phyloP scores from a whole-genome alignment of 495 filamentous ascomycete species.

The Penicillium chermesinum region DNA sequence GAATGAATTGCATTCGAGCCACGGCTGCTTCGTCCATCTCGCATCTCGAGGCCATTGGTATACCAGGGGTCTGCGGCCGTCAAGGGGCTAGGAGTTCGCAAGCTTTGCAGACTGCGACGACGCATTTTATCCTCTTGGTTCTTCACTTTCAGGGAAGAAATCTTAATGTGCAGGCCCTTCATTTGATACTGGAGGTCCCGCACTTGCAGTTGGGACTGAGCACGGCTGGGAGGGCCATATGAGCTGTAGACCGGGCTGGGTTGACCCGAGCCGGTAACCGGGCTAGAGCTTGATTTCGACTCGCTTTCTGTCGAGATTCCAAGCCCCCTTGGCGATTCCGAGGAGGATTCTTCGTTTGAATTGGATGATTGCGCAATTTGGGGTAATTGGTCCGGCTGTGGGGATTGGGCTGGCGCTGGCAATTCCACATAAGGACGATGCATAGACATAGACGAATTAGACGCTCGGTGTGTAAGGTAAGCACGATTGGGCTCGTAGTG shows the following conservation, averaged over 20 bases:
- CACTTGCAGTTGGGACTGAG: slow-evolving; percentile 61
- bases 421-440: slow-evolving; percentile 6
- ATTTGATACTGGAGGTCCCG: slow-evolving; percentile 86
- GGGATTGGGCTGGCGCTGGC: slow-evolving; percentile 4
- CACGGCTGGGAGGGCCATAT: slow-evolving; percentile 35
- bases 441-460: slow-evolving; percentile 31
- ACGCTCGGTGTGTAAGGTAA: slow-evolving; percentile 37
- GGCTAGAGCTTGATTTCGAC: slow-evolving; percentile 11
- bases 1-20: slow-evolving; percentile 17
- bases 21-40: slow-evolving; percentile 24
- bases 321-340: slow-evolving; percentile 26
- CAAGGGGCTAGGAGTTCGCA: slow-evolving; percentile 81
- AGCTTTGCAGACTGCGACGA: slow-evolving; percentile 75
- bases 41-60: slow-evolving; percentile 44
- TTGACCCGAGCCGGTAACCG: slow-evolving; percentile 20
- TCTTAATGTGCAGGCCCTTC: slow-evolving; percentile 86
- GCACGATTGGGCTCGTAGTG: slow-evolving; percentile 34
- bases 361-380: background rate
- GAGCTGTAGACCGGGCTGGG: slow-evolving; percentile 35
- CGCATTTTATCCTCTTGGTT: slow-evolving; percentile 77
- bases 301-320: slow-evolving; percentile 27
- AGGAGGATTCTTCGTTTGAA: slow-evolving; percentile 10
- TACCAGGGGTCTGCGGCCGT: slow-evolving; percentile 77
- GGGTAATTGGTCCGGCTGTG: slow-evolving; percentile 9
- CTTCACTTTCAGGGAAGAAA: slow-evolving; percentile 78